phyloP scores from a whole-genome alignment of 2,329 filamentous ascomycete species.

The Tolypocladium album region DNA sequence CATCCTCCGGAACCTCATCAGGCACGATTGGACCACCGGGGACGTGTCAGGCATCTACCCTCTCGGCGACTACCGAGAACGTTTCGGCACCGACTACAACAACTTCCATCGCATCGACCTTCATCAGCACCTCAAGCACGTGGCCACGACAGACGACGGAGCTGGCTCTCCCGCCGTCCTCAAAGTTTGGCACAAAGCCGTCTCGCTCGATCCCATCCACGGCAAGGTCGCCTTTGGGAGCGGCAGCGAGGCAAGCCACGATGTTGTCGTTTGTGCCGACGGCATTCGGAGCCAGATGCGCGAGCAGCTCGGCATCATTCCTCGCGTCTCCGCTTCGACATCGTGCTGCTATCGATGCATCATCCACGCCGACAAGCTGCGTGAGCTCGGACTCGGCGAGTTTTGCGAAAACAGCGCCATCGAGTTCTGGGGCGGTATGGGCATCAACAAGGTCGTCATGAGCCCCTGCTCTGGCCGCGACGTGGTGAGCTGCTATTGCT shows the following conservation, averaged over 20 bases:
- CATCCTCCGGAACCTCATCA: constrained; percentile 48
- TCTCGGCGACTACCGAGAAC: constrained; percentile 48
- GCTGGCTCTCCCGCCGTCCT: constrained; percentile 39
- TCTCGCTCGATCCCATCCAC: constrained; percentile 36
- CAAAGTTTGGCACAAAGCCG: constrained; percentile 39
- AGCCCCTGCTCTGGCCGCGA: constrained; percentile 52
- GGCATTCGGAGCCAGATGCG: constrained; percentile 51
- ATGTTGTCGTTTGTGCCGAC: constrained; percentile 49
- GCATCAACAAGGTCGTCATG: constrained; percentile 51
- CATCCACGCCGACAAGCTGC: constrained; percentile 41
- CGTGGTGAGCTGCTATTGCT: constrained; percentile 54
- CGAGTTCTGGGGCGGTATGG: constrained; percentile 56
- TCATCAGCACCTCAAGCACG: constrained; percentile 50
- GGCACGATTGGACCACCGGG: constrained; percentile 52
- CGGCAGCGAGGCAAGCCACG: constrained; percentile 33
- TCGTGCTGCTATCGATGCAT: constrained; percentile 51
- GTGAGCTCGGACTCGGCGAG: constrained; percentile 42
- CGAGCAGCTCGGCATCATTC: constrained; percentile 41
- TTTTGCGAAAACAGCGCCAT: constrained; percentile 45
- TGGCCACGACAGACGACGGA: constrained; percentile 36
- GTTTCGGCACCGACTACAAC: constrained; percentile 50
- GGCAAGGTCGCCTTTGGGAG: constrained; percentile 40
- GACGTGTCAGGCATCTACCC: constrained; percentile 47
- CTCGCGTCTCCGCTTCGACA: constrained; percentile 40
- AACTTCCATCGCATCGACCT: constrained; percentile 56